Evolutionary conservation across 2,329 filamentous ascomycete genomes (phyloP).

Genomic region (Botrytis byssoidea): DNA sequence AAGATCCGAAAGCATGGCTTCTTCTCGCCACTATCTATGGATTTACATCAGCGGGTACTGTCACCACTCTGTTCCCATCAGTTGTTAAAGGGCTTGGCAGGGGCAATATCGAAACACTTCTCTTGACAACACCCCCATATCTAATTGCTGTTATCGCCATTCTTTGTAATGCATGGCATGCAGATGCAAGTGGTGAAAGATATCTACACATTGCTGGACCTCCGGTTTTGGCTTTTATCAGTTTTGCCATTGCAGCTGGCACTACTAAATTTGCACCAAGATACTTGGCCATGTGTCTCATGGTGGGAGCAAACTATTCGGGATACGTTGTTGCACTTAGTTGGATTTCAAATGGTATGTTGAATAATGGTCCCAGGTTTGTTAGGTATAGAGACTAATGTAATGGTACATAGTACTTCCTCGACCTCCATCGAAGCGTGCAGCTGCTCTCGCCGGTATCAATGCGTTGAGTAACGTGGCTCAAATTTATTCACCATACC

Average conservation of each 20-base stretch:
- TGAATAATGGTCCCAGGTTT: neutral
- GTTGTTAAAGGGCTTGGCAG: slow-evolving; percentile 11
- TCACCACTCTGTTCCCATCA: slow-evolving; percentile 38
- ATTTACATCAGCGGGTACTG: slow-evolving; percentile 24
- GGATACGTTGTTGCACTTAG: slow-evolving; percentile 53
- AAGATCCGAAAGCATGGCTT: slow-evolving; percentile 20
- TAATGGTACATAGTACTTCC: slow-evolving; percentile 38
- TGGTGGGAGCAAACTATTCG: slow-evolving; percentile 13
- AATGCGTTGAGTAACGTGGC: slow-evolving; percentile 50
- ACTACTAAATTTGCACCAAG: slow-evolving; percentile 26
- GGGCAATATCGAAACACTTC: neutral
- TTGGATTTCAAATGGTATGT: slow-evolving; percentile 63
- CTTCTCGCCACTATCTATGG: slow-evolving; percentile 16
- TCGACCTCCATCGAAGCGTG: slow-evolving; percentile 29
- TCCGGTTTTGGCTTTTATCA: slow-evolving; percentile 25
- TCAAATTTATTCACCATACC: slow-evolving; percentile 65
- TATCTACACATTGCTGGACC: slow-evolving; percentile 27
- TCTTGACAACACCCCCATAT: slow-evolving; percentile 29
- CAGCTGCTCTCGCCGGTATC: slow-evolving; percentile 27
- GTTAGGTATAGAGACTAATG: neutral
- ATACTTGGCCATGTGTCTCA: slow-evolving; percentile 26
- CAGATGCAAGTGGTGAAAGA: slow-evolving; percentile 25
- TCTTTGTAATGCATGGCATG: slow-evolving; percentile 21
- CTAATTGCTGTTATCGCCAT: slow-evolving; percentile 28
- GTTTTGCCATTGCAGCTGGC: slow-evolving; percentile 26